Percentiles rank a stretch among this genome's conserved stretches.
These are phyloP conservation scores for Fusarium temperatum DNA, from an alignment of 2,329 filamentous ascomycete genomes.

Conservation along the genomic window DNA sequence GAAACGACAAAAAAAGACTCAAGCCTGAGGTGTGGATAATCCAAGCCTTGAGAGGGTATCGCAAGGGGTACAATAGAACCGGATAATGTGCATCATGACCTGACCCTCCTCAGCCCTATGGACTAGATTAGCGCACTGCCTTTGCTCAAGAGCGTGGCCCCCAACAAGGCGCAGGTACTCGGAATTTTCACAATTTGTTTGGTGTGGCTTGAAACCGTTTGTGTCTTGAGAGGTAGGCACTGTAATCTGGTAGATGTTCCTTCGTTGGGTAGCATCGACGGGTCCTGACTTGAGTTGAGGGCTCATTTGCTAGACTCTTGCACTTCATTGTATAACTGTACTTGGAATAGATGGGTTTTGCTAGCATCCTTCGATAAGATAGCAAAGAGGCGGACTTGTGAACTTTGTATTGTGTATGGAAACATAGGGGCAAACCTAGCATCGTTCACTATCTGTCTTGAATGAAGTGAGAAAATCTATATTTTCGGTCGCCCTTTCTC, in stretches of 20 bases:
- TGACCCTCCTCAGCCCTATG: neutral
- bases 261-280: neutral
- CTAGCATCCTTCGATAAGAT: too few species aligned
- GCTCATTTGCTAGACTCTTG: neutral
- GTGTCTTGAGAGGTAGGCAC: neutral
- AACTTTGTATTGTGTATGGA: neutral
- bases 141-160: neutral
- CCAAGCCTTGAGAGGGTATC: neutral
- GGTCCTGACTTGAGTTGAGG: neutral
- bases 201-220: neutral
- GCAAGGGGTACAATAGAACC: too few species aligned
- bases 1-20: neutral
- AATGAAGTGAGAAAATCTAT: neutral
- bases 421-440: neutral
- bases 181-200: neutral
- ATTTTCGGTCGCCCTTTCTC: fast-evolving
- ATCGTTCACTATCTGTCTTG: neutral
- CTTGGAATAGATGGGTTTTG: neutral
- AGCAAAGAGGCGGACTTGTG: neutral
- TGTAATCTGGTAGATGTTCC: neutral
- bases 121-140: neutral
- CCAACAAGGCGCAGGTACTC: neutral
- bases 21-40: neutral
- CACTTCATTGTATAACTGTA: too few species aligned
- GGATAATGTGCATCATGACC: neutral